These are phyloP conservation scores for Sarocladium brachiariae DNA, from an alignment of 2,329 filamentous ascomycete species.

Conservation along the genomic window DNA sequence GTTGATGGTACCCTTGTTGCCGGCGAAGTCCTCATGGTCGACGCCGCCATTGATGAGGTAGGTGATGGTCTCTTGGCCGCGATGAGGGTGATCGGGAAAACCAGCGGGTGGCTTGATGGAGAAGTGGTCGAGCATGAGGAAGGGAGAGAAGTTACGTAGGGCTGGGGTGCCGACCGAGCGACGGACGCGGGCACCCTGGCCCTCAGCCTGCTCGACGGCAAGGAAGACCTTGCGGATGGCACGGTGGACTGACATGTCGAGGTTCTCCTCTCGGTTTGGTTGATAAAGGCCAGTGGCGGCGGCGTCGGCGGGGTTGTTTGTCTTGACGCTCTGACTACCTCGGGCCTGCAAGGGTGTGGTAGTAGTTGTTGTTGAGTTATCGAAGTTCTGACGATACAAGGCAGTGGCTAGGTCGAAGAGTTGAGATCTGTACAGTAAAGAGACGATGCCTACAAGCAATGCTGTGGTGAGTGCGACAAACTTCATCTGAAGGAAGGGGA, in stretches of 20 bases:
- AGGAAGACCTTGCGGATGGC: slow-evolving; percentile 77
- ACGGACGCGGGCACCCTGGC: slow-evolving; percentile 78
- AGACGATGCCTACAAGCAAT: slow-evolving; percentile 22
- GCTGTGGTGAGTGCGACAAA: slow-evolving; percentile 21
- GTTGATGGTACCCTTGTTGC: slow-evolving; percentile 75
- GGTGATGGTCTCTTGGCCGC: slow-evolving; percentile 82
- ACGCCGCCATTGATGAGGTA: slow-evolving; percentile 81
- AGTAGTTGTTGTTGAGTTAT: slow-evolving; percentile 8
- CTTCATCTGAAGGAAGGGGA: slow-evolving; percentile 22
- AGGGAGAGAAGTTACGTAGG: slow-evolving; percentile 81
- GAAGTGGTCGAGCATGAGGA: slow-evolving; percentile 96
- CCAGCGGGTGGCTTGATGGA: slow-evolving; percentile 71
- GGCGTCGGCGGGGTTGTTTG: slow-evolving; percentile 10
- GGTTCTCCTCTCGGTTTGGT: slow-evolving; percentile 7
- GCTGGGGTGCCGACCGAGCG: slow-evolving; percentile 80
- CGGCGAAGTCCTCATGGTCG: slow-evolving; percentile 89
- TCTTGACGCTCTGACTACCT: too few species aligned
- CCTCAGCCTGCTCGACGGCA: slow-evolving; percentile 80
- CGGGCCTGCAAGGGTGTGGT: slow-evolving; percentile 9
- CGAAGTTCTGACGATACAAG: slow-evolving; percentile 8
- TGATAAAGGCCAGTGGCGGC: slow-evolving; percentile 5
- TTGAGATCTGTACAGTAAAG: slow-evolving; percentile 21
- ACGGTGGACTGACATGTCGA: slow-evolving; percentile 60
- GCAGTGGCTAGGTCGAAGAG: slow-evolving; percentile 16
- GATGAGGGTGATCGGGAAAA: slow-evolving; percentile 80